Percentiles rank a stretch among this genome's conserved stretches.
Conservation (phyloP, 306 rosid genomes). For the Cucumis sativus region DNA sequence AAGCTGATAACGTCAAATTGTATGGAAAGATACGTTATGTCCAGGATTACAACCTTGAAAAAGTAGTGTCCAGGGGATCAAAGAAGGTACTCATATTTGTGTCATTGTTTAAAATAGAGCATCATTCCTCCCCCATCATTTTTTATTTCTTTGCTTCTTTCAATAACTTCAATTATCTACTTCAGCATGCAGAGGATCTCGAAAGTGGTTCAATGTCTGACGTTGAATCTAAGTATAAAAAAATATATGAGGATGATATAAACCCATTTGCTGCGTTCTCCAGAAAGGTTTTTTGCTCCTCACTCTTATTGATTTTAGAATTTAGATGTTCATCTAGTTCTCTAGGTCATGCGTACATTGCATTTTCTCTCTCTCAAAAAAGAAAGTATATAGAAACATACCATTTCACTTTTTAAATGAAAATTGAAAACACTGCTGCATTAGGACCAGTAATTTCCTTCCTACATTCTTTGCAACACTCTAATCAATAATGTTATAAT, state of each 20-base stretch:
- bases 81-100: slow-evolving; percentile 45
- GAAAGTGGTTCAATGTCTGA: slow-evolving; percentile 92
- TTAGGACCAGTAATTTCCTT: not conserved
- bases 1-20: slow-evolving; percentile 93
- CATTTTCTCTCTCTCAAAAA: not conserved
- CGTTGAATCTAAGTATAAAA: slow-evolving; percentile 95
- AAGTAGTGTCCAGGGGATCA: slow-evolving; percentile 92
- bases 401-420: not conserved
- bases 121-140: not conserved
- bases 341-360: not conserved
- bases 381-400: not conserved
- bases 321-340: not conserved
- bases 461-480: not conserved
- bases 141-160: not conserved
- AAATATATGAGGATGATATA: slow-evolving; percentile 93
- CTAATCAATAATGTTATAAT: not conserved
- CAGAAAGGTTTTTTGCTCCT: slow-evolving; percentile 43
- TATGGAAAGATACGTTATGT: slow-evolving; percentile 97
- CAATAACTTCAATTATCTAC: not conserved
- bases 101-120: not conserved
- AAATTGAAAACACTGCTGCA: not conserved
- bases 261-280: slow-evolving; percentile 99
- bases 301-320: not conserved
- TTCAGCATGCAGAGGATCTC: slow-evolving; percentile 85
- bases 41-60: slow-evolving; percentile 86